These are phyloP conservation scores for Dentipellis fragilis DNA, from an alignment of 768 basidiomycete species.

Conservation along the genomic window DNA sequence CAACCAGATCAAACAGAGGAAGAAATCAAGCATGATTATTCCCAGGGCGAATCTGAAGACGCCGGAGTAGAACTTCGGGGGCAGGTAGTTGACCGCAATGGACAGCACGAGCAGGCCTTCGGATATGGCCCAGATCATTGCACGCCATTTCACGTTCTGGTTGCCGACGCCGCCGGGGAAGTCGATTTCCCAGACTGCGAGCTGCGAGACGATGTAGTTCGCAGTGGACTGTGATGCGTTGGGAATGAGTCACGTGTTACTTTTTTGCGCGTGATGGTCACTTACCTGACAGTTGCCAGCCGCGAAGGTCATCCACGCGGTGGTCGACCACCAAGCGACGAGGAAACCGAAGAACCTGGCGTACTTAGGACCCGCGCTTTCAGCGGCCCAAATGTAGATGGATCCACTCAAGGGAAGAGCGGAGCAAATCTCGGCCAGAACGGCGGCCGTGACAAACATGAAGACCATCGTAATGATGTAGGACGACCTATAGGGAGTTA, in stretches of 20 bases:
- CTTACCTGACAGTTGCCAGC: slow-evolving; percentile 81
- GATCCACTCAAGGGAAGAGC: slow-evolving; percentile 81
- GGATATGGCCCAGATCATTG: slow-evolving; percentile 75
- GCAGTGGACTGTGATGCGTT: slow-evolving; percentile 55
- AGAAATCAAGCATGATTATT: slow-evolving; percentile 78
- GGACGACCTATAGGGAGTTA: slow-evolving; percentile 56
- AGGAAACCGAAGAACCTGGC: slow-evolving; percentile 82
- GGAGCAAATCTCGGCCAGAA: slow-evolving; percentile 86
- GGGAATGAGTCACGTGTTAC: too few relatives aligned
- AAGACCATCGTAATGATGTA: slow-evolving; percentile 76
- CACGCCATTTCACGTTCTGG: slow-evolving; percentile 76
- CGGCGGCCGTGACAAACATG: slow-evolving; percentile 80
- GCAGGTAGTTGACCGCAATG: slow-evolving; percentile 79
- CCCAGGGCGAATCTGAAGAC: slow-evolving; percentile 70
- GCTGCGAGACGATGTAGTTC: slow-evolving; percentile 81
- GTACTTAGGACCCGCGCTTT: slow-evolving; percentile 82
- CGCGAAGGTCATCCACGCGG: slow-evolving; percentile 94
- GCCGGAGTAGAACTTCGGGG: slow-evolving; percentile 60
- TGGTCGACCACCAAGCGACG: slow-evolving; percentile 90
- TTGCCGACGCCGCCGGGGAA: slow-evolving; percentile 73
- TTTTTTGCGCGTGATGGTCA: background rate
- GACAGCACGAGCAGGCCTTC: slow-evolving; percentile 62
- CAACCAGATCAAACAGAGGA: slow-evolving; percentile 84
- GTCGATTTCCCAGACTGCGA: slow-evolving; percentile 68
- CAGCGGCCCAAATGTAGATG: slow-evolving; percentile 92